These are phyloP conservation scores for Russula earlei DNA, from an alignment of 768 basidiomycete species.

Conservation along the genomic window DNA sequence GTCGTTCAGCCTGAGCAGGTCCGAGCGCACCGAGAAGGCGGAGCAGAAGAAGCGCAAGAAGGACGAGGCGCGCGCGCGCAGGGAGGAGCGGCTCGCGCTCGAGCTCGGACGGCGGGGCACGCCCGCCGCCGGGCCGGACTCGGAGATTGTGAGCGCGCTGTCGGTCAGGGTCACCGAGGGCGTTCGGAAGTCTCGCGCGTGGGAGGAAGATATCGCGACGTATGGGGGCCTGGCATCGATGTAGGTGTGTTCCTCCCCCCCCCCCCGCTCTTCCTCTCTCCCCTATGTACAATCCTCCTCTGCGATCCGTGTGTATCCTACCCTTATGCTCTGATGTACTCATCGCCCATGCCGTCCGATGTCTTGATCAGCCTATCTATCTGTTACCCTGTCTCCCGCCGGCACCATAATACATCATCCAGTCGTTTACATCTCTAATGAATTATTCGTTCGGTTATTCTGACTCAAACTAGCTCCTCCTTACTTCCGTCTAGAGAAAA, in stretches of 20 bases:
- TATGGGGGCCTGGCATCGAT: slow-evolving; percentile 16
- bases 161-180: slow-evolving; percentile 2
- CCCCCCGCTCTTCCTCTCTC: neutral
- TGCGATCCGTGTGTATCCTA: neutral
- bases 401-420: too few species aligned
- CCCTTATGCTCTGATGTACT: neutral
- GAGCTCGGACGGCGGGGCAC: slow-evolving; percentile 34
- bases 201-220: slow-evolving; percentile 20
- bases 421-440: neutral
- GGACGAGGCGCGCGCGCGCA: slow-evolving; percentile 32
- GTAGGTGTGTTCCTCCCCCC: neutral
- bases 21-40: slow-evolving; percentile 20
- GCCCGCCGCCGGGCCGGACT: slow-evolving; percentile 19
- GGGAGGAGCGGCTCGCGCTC: slow-evolving; percentile 35
- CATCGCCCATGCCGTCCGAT: neutral
- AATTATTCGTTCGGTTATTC: neutral
- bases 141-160: slow-evolving; percentile 3
- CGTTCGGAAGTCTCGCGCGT: neutral
- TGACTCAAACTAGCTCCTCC: neutral
- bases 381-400: neutral
- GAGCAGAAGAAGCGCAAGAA: slow-evolving; percentile 38
- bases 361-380: neutral
- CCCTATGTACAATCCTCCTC: neutral
- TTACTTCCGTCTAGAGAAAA: too few species aligned
- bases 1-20: slow-evolving; percentile 4